Base-by-base conservation (phyloP, 2,329 filamentous ascomycete genomes). In the Aspergillus sp. region DNA sequence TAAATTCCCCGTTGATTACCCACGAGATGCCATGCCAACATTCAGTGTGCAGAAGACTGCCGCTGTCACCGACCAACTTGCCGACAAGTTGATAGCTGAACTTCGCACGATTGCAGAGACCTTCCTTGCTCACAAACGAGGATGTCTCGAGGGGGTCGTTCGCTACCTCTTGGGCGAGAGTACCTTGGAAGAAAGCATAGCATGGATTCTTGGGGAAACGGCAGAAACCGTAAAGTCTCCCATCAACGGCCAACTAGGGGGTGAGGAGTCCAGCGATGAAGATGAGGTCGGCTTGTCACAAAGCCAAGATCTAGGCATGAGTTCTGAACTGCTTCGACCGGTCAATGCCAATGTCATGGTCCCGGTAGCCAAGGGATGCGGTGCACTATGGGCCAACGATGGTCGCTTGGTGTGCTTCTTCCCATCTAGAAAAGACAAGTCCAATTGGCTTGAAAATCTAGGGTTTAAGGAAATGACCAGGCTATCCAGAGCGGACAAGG, bases 261-360 rank as follows among this genome's bases (percentile, higher is more conserved):
- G 90, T 59, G 91, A 95, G 65, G 94, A 91, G 66, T 97, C 92
- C 3, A 96, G 90, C 68, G 89, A 92, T 63, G 89, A 91, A 62
- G 90, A 93, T 65, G 91, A 93, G 59, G 72, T 80, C 57, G 75
- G 77, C 15, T 63, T 77, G 69, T 73, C 73, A 59, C 75, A 78
- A 57, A 77, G 73, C 21, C 76, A 80, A 58, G 77, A 79, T 42
- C 66, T 82, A 55, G 79, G 79, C 25, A 75, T 78, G 71, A 80
- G 81, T 62, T 81, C 83, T 59, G 83, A 83, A 59, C 73, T 82
- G 19, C 78, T 86, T 63, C 80, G 81, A 50, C 78, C 80, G 8
- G 77, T 83, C 25, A 84, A 84, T 82, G 73, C 86, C 77, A 87
- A 87, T 71, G 82, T 85, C 54, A 88, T 87, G 69, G 84, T 89